phyloP scores from a whole-genome alignment of 2,329 filamentous ascomycete genomes.

The Didymella exigua region DNA sequence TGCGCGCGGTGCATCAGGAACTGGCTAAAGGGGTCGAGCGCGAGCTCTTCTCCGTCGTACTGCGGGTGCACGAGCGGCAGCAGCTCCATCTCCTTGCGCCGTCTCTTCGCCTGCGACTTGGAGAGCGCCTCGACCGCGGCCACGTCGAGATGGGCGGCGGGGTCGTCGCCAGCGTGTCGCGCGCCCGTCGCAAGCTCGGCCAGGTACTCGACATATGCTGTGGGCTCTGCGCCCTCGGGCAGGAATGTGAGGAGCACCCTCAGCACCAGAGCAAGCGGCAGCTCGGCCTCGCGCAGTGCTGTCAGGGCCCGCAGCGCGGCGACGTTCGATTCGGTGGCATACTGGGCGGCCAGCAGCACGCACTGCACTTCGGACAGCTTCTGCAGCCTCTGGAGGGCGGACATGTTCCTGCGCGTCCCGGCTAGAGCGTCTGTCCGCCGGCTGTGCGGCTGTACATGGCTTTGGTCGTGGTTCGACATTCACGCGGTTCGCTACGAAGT shows the following conservation, averaged over 20 bases:
- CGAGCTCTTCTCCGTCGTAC: slow-evolving; percentile 55
- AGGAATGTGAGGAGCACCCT: slow-evolving; percentile 78
- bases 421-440: slow-evolving; percentile 6
- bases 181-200: slow-evolving; percentile 60
- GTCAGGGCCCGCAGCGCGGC: slow-evolving; percentile 65
- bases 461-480: slow-evolving; percentile 6
- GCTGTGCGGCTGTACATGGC: slow-evolving; percentile 7
- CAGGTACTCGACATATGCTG: slow-evolving; percentile 67
- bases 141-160: slow-evolving; percentile 56
- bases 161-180: slow-evolving; percentile 50
- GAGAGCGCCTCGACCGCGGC: slow-evolving; percentile 63
- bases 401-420: slow-evolving; percentile 24
- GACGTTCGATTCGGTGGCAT: slow-evolving; percentile 70
- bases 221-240: slow-evolving; percentile 71
- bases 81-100: slow-evolving; percentile 67
- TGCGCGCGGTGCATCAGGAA: slow-evolving; percentile 73
- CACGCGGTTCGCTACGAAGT: slow-evolving; percentile 16
- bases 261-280: slow-evolving; percentile 69
- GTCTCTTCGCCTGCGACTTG: slow-evolving; percentile 68
- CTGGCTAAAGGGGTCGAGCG: slow-evolving; percentile 61
- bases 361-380: slow-evolving; percentile 69
- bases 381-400: slow-evolving; percentile 33
- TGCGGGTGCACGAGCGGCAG: slow-evolving; percentile 61
- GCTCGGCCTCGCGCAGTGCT: slow-evolving; percentile 60
- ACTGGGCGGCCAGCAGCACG: slow-evolving; percentile 73